Base-by-base conservation (phyloP, 176 grass and related monocot genomes). In the Triticum dicoccoides region DNA sequence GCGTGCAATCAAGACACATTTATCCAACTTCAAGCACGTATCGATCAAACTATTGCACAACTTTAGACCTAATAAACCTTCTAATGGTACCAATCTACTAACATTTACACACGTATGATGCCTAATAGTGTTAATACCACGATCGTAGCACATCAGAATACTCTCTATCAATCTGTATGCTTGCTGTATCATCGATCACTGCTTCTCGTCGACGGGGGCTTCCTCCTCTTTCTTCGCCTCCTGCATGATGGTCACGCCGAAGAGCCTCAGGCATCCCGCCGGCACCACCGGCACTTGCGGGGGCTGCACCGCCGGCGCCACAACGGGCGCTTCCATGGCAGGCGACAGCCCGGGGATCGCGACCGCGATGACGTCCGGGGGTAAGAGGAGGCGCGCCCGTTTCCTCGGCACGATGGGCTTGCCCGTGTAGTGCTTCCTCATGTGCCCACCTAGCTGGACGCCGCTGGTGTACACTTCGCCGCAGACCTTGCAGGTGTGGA, bases 391-490 rank as follows among this genome's bases (percentile, higher is more conserved):
- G 14, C 74, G 47, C 0, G 5, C 1, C 8, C 29, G 65, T 35
- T 69, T 84, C 29, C 42, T 84, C 38, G 65, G 30, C 27, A 77
- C 47, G 37, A 91, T 80, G 68, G 81, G 34, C 21, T 15, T 29
- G 27, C 89, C 85, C 0, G 0, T 27, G 37, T 85, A 88, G 69
- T 91, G 89, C 51, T 21, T 77, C 63, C 89, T 84, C 86, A 81
- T 91, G 70, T 91, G 89, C 8, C 89, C 89, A 1, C 89, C 89
- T 32, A 91, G 85, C 8, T n/a, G 6, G 11, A 88, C 82, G 11
- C 89, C 89, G 0, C 38, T 77, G 3, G 1, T 0, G 86, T 42
- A 91, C 38, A 20, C 81, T 3, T 12, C 14, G 49, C 7, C 6
- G 77, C 89, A 91, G 37, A 20, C 2, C 21, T 38, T 18, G 82